Conservation (phyloP, 2,329 filamentous ascomycete genomes). For the Cordyceps tenuipes region DNA sequence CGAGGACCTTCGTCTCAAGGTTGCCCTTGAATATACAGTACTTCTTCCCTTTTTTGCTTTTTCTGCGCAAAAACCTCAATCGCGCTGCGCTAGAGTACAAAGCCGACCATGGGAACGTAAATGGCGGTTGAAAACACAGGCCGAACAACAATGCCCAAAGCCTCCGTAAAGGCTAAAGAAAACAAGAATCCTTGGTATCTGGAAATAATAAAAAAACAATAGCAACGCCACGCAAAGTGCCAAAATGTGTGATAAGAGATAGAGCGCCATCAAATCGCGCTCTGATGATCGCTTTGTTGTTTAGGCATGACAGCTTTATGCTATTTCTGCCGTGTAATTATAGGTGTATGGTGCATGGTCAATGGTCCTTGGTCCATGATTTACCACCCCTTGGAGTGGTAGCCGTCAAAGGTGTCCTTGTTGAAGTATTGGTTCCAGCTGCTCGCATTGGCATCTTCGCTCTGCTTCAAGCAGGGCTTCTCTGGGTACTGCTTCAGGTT, state of each 20-base stretch:
- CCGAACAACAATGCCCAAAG: slow-evolving; percentile 9
- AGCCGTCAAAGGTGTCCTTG: slow-evolving; percentile 55
- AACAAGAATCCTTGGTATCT: slow-evolving; percentile 12
- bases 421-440: slow-evolving; percentile 85
- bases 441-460: slow-evolving; percentile 55
- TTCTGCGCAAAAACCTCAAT: background rate
- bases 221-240: slow-evolving; percentile 11
- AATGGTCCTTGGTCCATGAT: background rate
- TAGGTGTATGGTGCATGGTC: background rate
- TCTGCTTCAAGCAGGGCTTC: slow-evolving; percentile 49
- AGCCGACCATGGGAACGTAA: slow-evolving; percentile 10
- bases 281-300: background rate
- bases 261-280: background rate
- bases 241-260: slow-evolving; percentile 1
- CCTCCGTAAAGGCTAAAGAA: slow-evolving; percentile 4
- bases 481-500: slow-evolving; percentile 79
- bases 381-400: slow-evolving; percentile 37
- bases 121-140: slow-evolving; percentile 4
- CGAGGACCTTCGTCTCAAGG: slow-evolving; percentile 1
- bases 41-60: slow-evolving; percentile 6
- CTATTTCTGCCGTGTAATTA: background rate
- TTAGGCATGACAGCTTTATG: background rate
- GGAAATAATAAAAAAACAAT: slow-evolving; percentile 2
- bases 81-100: slow-evolving; percentile 10
- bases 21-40: slow-evolving; percentile 3